phyloP scores from a whole-genome alignment of 2,329 filamentous ascomycete species.

The Pseudogymnoascus sp. region DNA sequence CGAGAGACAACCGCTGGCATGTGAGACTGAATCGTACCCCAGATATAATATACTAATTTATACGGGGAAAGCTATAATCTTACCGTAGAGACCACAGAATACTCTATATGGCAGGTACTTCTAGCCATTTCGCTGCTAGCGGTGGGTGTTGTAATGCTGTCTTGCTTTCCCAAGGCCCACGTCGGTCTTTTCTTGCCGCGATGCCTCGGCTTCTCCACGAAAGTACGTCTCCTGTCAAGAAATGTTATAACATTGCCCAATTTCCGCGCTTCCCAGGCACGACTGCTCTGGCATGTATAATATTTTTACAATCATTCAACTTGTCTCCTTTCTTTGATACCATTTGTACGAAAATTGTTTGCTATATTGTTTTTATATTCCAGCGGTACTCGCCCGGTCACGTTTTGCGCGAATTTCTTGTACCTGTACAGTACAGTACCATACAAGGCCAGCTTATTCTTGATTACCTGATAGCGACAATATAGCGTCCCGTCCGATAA shows the following conservation, averaged over 20 bases:
- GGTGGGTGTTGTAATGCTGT: neutral
- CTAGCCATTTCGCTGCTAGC: neutral
- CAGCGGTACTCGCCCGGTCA: neutral
- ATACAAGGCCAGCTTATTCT: neutral
- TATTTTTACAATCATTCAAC: neutral
- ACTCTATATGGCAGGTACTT: neutral
- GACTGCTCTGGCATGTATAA: neutral
- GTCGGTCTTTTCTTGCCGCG: neutral
- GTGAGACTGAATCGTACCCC: neutral
- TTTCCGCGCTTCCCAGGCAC: neutral
- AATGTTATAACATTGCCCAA: neutral
- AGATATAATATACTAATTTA: neutral
- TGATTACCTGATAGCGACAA: constrained; percentile 6
- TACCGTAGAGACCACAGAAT: neutral
- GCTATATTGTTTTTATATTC: neutral
- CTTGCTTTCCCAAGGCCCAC: neutral
- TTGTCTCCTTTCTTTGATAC: constrained; percentile 2
- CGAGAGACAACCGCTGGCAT: neutral
- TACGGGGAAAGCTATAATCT: neutral
- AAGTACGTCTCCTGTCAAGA: neutral
- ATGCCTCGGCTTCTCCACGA: constrained; percentile 7
- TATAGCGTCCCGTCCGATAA: constrained; percentile 7
- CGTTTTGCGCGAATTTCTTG: constrained; percentile 5
- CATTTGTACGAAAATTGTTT: constrained; percentile 6
- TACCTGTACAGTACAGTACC: neutral